These are phyloP conservation scores for Adansonia digitata DNA, from an alignment of 345 rosid genomes.

Conservation along the genomic window DNA sequence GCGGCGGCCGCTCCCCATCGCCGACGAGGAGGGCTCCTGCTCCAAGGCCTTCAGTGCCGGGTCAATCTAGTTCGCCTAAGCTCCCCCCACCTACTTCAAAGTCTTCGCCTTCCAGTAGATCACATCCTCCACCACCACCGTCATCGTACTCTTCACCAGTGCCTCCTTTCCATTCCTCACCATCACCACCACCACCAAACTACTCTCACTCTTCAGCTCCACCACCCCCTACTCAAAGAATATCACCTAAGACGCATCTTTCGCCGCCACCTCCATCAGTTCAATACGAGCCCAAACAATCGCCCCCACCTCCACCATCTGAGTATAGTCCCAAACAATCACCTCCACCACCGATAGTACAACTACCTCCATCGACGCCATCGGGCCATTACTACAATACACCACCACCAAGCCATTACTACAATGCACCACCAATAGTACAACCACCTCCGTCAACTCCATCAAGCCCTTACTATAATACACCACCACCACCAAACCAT, in stretches of 20 bases:
- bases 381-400: constrained; percentile 1
- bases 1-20: constrained; percentile 4
- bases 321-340: constrained; percentile 10
- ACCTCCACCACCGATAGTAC: constrained; percentile 18
- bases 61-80: constrained; percentile 6
- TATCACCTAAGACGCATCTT: constrained; percentile 27
- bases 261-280: constrained; percentile 32
- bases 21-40: constrained; percentile 28
- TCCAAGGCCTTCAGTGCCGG: constrained; percentile 34
- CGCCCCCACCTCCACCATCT: constrained; percentile 18
- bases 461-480: constrained; percentile 30
- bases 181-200: constrained; percentile 20
- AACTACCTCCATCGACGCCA: constrained; percentile 16
- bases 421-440: constrained; percentile 35
- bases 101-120: constrained; percentile 41
- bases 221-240: constrained; percentile 24
- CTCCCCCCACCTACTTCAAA: constrained; percentile 34
- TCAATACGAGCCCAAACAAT: constrained; percentile 13
- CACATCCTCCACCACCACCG: constrained; percentile 38
- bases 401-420: constrained; percentile 24
- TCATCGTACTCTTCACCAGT: constrained; percentile 21
- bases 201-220: constrained; percentile 20
- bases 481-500: constrained; percentile 34
- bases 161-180: constrained; percentile 30
- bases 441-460: constrained; percentile 30